Evolutionary conservation across 768 basidiomycete genomes (phyloP).

Genomic region (Fibroporia radiculosa): DNA sequence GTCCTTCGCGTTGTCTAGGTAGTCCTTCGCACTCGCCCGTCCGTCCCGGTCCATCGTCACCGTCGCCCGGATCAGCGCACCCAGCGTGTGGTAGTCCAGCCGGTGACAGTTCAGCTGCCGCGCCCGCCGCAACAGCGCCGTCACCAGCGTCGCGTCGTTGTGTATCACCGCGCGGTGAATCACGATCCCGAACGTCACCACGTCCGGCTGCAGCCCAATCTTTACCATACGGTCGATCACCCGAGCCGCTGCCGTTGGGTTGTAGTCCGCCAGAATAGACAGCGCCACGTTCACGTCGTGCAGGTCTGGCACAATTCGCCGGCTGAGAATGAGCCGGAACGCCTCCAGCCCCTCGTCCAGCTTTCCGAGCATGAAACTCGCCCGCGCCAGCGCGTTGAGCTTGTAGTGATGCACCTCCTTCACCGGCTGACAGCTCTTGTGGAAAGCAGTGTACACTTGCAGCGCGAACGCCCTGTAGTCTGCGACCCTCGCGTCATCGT

Average conservation of each 20-base stretch:
- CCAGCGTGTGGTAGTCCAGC: constrained; percentile 42
- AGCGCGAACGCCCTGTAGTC: constrained; percentile 31
- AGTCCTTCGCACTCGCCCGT: constrained; percentile 14
- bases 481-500: constrained; percentile 1
- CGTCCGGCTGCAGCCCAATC: constrained; percentile 42
- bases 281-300: constrained; percentile 62
- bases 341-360: constrained; percentile 37
- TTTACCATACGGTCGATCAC: constrained; percentile 46
- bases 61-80: constrained; percentile 37
- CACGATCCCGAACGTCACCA: constrained; percentile 52
- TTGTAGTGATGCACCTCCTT: constrained; percentile 37
- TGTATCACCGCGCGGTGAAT: constrained; percentile 48
- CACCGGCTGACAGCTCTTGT: constrained; percentile 37
- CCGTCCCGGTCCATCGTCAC: constrained; percentile 17
- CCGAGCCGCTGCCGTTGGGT: constrained; percentile 36
- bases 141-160: constrained; percentile 36
- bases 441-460: constrained; percentile 38
- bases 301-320: constrained; percentile 48
- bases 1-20: constrained; percentile 35
- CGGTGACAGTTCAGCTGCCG: constrained; percentile 25
- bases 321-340: constrained; percentile 38
- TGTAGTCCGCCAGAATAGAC: constrained; percentile 40
- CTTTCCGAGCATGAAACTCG: constrained; percentile 49
- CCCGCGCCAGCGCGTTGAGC: constrained; percentile 56
- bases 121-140: constrained; percentile 33